Base-by-base conservation (phyloP, 768 basidiomycete species). In the Pisolithus orientalis region DNA sequence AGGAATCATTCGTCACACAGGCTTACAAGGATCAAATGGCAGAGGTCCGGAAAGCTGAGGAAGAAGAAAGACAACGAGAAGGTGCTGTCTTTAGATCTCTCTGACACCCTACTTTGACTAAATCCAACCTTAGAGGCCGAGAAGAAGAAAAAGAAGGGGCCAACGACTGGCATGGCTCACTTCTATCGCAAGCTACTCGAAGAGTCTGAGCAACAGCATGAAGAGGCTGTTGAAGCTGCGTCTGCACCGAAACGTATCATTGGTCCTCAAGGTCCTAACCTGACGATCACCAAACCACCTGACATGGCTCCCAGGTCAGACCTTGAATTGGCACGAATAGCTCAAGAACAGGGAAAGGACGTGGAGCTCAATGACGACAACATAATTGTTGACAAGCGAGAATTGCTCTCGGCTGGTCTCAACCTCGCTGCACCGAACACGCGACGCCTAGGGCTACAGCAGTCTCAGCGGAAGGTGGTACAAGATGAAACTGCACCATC, bases 281-380 rank as follows among this genome's bases (percentile, higher is more conserved):
- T 93, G 45, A 90, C 84, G 0, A 90, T 93, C 59, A 77, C 76
- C 29, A 90, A 84, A 69, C 91, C 87, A 11, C 71, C 77, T 39
- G 76, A 88, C 55, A 73, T 83, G 59, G 70, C 74, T 1, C 77
- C 80, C 42, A 68, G 78, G 59, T 83, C 88, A 37, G 93, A 95
- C 67, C 61, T 80, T 28, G 85, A 91, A 61, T 76, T 91, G 27
- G 91, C 88, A 24, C 78, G 68, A 42, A 60, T 78, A 42, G 91
- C 92, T 14, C 75, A 76, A 58, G 80, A 77, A 53, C 77, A 87
- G 62, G 94, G 94, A 24, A 88, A 88, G 66, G 77, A 83, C 10
- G 85, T 99, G 32, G 95, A 97, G 68, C 72, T 97, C 32, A 98
- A 98, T 67, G 95, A 98, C 67, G 94, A 97, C 60, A 94, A 94